phyloP scores from a whole-genome alignment of 495 filamentous ascomycete genomes.

The Aspergillus carlsbadensis region DNA sequence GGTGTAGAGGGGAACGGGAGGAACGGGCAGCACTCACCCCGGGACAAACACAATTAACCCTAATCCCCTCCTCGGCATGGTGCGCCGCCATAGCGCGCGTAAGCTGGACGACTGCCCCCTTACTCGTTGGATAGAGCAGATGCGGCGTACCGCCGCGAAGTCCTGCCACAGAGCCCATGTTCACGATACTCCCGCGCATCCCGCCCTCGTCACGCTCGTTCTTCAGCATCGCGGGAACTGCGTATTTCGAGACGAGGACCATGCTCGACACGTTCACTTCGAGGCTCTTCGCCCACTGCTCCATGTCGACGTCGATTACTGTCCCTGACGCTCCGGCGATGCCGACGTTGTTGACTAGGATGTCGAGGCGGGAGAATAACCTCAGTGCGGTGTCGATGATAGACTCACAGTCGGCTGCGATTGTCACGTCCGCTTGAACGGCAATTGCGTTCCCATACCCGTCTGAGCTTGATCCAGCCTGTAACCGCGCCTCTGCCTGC shows the following conservation, averaged over 20 bases:
- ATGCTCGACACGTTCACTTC: conserved; percentile 59
- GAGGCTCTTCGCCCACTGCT: conserved; percentile 50
- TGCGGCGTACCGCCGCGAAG: conserved; percentile 56
- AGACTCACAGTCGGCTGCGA: conserved; percentile 41
- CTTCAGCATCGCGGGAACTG: conserved; percentile 51
- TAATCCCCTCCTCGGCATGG: conserved; percentile 51
- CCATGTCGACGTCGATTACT: conserved; percentile 54
- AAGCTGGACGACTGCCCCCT: conserved; percentile 60
- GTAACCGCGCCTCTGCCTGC: conserved; percentile 10
- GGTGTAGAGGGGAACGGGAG: too few relatives aligned
- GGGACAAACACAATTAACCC: conserved; percentile 61
- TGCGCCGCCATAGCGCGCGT: conserved; percentile 59
- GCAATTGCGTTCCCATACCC: conserved; percentile 33
- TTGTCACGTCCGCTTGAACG: conserved; percentile 49
- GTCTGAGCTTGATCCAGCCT: neutral
- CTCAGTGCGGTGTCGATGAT: conserved; percentile 38
- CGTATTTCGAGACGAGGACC: conserved; percentile 56
- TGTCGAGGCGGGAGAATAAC: conserved; percentile 51
- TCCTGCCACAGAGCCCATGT: conserved; percentile 58
- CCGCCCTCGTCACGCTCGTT: conserved; percentile 30
- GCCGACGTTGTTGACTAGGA: conserved; percentile 59
- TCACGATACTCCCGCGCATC: conserved; percentile 48
- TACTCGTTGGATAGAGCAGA: conserved; percentile 60
- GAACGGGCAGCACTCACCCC: conserved; percentile 24
- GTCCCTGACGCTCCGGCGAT: conserved; percentile 52